Percentiles rank a stretch among this genome's conserved stretches.
Evolutionary conservation across 345 rosid genomes (phyloP).

Genomic region (Eucalyptus sideroxylon): DNA sequence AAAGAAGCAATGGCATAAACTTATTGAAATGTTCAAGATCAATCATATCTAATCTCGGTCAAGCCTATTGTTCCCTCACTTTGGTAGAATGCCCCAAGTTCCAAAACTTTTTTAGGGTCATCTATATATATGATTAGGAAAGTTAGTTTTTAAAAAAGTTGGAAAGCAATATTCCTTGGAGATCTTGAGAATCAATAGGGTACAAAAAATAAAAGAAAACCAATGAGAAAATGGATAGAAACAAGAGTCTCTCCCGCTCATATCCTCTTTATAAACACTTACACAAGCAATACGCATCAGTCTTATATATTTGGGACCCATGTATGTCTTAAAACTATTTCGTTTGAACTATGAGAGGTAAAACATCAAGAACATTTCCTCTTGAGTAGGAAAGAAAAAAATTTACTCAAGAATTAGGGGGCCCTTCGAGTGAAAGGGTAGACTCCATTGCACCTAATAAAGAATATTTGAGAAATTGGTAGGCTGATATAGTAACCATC

Average conservation of each 20-base stretch:
- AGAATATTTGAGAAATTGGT: rapidly evolving
- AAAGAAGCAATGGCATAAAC: not conserved
- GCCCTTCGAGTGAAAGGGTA: rapidly evolving
- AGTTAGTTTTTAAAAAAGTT: not conserved
- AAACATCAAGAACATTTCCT: rapidly evolving
- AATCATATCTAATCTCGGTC: rapidly evolving
- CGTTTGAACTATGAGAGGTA: rapidly evolving
- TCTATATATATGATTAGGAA: not conserved
- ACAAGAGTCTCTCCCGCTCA: not conserved
- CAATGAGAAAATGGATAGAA: not conserved
- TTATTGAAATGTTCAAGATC: not conserved
- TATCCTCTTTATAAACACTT: not conserved
- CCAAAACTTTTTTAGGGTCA: not conserved
- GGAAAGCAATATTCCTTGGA: not conserved
- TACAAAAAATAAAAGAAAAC: not conserved
- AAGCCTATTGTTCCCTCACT: not conserved
- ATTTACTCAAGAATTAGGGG: too few species aligned
- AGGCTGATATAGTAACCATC: rapidly evolving
- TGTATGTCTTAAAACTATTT: rapidly evolving
- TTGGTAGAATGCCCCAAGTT: not conserved
- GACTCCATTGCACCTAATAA: too few species aligned
- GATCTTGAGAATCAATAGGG: not conserved
- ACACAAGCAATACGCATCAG: not conserved
- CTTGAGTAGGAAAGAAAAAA: rapidly evolving
- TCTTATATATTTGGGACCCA: rapidly evolving